A percentile compares a stretch with the other conserved stretches of the same genome.
These are phyloP conservation scores for Alisma plantagoaquatica DNA, from an alignment of 106 monocot genomes.

Conservation along the genomic window DNA sequence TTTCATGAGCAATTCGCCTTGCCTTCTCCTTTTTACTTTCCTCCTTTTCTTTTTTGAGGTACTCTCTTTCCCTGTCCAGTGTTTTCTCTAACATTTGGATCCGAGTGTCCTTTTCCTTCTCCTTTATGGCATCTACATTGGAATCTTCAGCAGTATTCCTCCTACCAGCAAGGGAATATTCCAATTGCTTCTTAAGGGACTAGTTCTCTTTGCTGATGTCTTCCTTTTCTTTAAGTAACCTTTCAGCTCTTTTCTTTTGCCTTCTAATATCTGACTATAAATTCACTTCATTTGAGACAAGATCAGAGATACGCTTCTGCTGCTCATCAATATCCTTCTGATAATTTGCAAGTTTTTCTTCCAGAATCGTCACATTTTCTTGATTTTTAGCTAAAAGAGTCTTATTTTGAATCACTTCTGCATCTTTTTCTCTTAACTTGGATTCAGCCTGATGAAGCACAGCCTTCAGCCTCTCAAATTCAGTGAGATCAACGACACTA, in stretches of 20 bases:
- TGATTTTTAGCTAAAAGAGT: constrained; percentile 48
- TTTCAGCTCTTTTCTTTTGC: constrained; percentile 47
- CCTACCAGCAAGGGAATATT: constrained; percentile 24
- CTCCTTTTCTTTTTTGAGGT: constrained; percentile 28
- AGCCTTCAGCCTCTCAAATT: constrained; percentile 58
- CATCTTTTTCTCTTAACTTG: constrained; percentile 26
- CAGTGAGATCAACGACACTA: too few relatives aligned
- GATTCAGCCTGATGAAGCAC: constrained; percentile 46
- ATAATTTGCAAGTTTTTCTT: constrained; percentile 46
- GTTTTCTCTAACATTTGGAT: constrained; percentile 91
- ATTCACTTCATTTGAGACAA: neutral
- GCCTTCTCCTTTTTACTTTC: constrained; percentile 55
- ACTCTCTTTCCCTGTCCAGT: constrained; percentile 44
- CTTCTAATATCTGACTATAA: neutral
- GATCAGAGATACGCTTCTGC: constrained; percentile 54
- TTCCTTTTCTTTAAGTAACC: constrained; percentile 55
- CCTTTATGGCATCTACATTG: constrained; percentile 38
- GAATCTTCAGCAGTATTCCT: constrained; percentile 31
- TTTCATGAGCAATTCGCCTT: too few relatives aligned
- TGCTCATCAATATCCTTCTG: constrained; percentile 41
- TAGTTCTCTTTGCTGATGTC: constrained; percentile 61
- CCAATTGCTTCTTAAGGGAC: constrained; percentile 64
- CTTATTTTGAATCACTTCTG: constrained; percentile 32
- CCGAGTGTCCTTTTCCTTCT: constrained; percentile 57
- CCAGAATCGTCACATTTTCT: constrained; percentile 32